Conservation (phyloP, 2,329 filamentous ascomycete genomes). For the Cadophora luteo-olivacea region DNA sequence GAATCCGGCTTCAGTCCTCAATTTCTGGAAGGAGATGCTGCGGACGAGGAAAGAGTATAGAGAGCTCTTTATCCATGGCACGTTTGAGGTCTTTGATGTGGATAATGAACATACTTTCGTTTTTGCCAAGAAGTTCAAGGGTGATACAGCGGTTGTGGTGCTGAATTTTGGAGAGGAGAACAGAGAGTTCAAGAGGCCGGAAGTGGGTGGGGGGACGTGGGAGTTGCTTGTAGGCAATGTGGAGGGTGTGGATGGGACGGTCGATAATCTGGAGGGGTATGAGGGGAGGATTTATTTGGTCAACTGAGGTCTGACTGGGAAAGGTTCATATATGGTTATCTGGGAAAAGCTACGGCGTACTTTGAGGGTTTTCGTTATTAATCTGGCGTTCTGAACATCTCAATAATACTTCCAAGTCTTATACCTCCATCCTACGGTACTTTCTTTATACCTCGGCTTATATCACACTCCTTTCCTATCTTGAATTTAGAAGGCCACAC, state of each 20-base stretch:
- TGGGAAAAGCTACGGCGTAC: not conserved
- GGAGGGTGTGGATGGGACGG: conserved; percentile 30
- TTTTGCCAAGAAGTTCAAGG: conserved; percentile 49
- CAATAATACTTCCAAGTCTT: too few species aligned
- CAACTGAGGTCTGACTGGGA: conserved; percentile 29
- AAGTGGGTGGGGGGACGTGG: conserved; percentile 40
- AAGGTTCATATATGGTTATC: conserved; percentile 41
- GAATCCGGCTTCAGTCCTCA: conserved; percentile 37
- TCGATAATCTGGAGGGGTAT: conserved; percentile 39
- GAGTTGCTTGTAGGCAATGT: conserved; percentile 22
- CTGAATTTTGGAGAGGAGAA: conserved; percentile 54
- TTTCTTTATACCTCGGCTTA: too few species aligned
- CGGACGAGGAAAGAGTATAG: conserved; percentile 54
- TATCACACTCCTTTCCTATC: too few species aligned
- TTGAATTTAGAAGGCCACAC: too few species aligned
- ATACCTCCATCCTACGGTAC: too few species aligned
- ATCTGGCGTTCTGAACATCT: too few species aligned
- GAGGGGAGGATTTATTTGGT: conserved; percentile 46
- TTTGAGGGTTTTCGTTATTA: not conserved
- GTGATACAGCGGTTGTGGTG: conserved; percentile 48
- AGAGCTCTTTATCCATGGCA: conserved; percentile 66
- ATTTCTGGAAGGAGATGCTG: conserved; percentile 43
- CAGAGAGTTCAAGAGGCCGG: conserved; percentile 37
- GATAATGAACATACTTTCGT: conserved; percentile 54
- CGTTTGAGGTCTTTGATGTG: conserved; percentile 58